Evolutionary conservation across 2,329 filamentous ascomycete genomes (phyloP).

Genomic region (Myriosclerotinia scirpicola): DNA sequence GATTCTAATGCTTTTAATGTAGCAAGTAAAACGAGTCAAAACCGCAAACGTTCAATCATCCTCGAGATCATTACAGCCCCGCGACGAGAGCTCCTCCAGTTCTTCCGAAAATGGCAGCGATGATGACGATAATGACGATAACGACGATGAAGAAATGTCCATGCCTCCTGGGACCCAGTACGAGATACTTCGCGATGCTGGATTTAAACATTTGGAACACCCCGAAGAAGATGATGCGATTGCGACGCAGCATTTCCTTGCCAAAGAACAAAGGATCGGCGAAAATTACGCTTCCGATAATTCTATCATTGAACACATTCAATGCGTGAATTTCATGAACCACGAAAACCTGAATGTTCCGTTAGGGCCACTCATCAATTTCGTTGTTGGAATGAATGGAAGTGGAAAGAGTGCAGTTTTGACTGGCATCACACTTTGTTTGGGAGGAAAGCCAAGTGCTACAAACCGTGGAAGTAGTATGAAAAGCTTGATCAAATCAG

Average conservation of each 20-base stretch:
- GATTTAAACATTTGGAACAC: slow-evolving; percentile 58
- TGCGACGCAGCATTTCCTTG: slow-evolving; percentile 58
- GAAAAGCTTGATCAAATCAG: slow-evolving; percentile 89
- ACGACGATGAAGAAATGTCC: slow-evolving; percentile 24
- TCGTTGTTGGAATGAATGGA: slow-evolving; percentile 95
- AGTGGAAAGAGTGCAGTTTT: slow-evolving; percentile 96
- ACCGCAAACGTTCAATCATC: slow-evolving; percentile 35
- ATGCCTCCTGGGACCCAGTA: slow-evolving; percentile 56
- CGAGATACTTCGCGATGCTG: slow-evolving; percentile 59
- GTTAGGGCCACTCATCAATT: slow-evolving; percentile 94
- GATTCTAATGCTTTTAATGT: slow-evolving; percentile 21
- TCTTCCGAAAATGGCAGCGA: slow-evolving; percentile 37
- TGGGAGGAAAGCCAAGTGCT: slow-evolving; percentile 90
- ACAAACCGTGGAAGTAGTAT: slow-evolving; percentile 90
- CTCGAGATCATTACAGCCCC: slow-evolving; percentile 29
- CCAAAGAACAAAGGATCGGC: slow-evolving; percentile 50
- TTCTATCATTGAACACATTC: slow-evolving; percentile 84
- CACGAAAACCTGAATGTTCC: slow-evolving; percentile 78
- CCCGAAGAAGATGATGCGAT: slow-evolving; percentile 59
- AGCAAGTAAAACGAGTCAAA: slow-evolving; percentile 47
- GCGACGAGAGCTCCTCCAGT: slow-evolving; percentile 27
- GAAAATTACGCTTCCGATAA: slow-evolving; percentile 77
- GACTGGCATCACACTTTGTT: slow-evolving; percentile 86
- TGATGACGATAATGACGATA: slow-evolving; percentile 32
- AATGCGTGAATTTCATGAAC: slow-evolving; percentile 95